Evolutionary conservation across 495 filamentous ascomycete genomes (phyloP), one percentile per base, ranked within the genome.

Genomic region (Filosporella fistucella): DNA sequence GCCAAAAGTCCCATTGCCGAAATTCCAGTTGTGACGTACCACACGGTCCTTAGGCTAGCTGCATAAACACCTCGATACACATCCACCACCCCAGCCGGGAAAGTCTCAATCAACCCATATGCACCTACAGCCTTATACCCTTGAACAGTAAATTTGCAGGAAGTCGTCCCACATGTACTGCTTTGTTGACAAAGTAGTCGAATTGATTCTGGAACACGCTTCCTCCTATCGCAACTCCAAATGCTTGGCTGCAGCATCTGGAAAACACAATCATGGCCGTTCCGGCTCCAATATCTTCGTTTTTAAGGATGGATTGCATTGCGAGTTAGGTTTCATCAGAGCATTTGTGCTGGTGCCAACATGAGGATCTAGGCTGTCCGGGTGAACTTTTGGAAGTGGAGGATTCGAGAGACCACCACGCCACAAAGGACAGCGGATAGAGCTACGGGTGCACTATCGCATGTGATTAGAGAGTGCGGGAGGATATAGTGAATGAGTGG

Each of bases 191-290:
- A 21, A 74, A 71, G 1, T 33, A 26, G 11, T 63, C 59, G 63
- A 83, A 74, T 25, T 66, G 67, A 29, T 81, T 82, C 56, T 83
- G 76, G 59, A 84, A 86, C 23, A 76, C 63, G 12, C 67, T 65
- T 1, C 70, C 74, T 4, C 73, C 67, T 44, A 83, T 68, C 2
- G 76, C 78, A 11, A 72, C 63, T n/a, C 69, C 69, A 38, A 72
- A 55, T 13, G 58, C 52, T 50, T 69, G 66, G 6, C 82, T 84
- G 54, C 79, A 70, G 0, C 73, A 70, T 13, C 80, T 69, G 46
- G 78, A 66, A 51, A 85, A 79, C 18, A 68, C 70, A 37, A 76
- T 76, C 48, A 82, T 71, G 40, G 70, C 70, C 5, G 76, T 71
- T 7, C 76, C 76, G 49, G 77, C 74, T 8, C 75, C 75, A 32